phyloP scores from a whole-genome alignment of 768 basidiomycete species.

The Kwoniella heveanensis region DNA sequence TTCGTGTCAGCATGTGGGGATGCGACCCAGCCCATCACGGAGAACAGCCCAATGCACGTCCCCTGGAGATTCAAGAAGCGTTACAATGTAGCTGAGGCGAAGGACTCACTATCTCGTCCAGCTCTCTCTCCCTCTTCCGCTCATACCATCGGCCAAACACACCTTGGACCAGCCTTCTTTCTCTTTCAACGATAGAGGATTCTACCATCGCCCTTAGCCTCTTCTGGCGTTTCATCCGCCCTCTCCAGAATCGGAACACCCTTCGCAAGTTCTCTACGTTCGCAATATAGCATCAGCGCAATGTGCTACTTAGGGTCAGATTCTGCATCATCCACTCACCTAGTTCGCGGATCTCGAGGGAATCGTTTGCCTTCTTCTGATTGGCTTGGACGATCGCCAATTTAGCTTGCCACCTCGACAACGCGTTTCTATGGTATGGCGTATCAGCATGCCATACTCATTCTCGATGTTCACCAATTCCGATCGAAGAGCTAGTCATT shows the following conservation, averaged over 20 bases:
- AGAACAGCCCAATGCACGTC: too few relatives aligned
- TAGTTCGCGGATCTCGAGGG: constrained; percentile 17
- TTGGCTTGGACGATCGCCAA: constrained; percentile 1
- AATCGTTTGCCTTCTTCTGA: constrained; percentile 22
- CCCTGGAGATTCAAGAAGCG: too few relatives aligned
- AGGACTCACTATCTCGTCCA: constrained; percentile 31
- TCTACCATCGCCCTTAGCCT: neutral
- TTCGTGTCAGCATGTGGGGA: too few relatives aligned
- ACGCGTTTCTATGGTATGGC: constrained; percentile 1
- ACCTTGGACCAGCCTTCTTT: constrained; percentile 6
- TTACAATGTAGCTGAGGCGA: too few relatives aligned
- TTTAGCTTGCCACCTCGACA: constrained; percentile 24
- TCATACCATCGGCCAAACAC: constrained; percentile 25
- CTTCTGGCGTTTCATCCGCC: neutral
- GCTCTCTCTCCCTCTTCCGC: constrained; percentile 24
- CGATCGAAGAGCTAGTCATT: neutral
- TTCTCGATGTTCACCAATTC: too few relatives aligned
- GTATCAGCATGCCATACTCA: neutral
- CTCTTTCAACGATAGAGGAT: constrained; percentile 1
- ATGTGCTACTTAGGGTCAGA: too few relatives aligned
- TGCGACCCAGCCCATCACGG: too few relatives aligned
- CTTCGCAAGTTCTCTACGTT: constrained; percentile 18
- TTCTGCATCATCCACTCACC: constrained; percentile 8
- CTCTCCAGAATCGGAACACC: constrained; percentile 23
- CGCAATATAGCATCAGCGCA: neutral